These are phyloP conservation scores for Xylaria sp. DNA, from an alignment of 2,329 filamentous ascomycete genomes.

Conservation along the genomic window DNA sequence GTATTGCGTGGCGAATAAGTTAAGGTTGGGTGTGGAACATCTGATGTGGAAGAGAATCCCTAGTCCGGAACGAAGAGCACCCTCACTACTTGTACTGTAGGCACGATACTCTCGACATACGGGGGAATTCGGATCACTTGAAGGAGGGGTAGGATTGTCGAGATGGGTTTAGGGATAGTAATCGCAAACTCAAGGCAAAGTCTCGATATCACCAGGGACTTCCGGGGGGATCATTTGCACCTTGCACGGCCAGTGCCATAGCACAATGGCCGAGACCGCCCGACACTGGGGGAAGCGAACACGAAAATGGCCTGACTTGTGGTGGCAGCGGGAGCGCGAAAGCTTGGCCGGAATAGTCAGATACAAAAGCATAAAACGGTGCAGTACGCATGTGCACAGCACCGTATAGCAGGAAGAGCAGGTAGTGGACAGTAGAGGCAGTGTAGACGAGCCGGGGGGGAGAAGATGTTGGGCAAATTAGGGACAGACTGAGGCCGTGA, in stretches of 20 bases:
- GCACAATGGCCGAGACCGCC: constrained; percentile 42
- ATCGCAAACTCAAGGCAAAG: constrained; percentile 15
- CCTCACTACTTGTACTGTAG: constrained; percentile 31
- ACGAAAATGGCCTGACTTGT: constrained; percentile 41
- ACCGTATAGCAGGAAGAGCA: constrained; percentile 3
- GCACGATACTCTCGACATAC: constrained; percentile 19
- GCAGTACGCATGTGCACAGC: constrained; percentile 8
- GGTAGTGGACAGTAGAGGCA: too few species aligned
- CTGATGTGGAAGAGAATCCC: constrained; percentile 16
- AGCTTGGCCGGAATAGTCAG: constrained; percentile 26
- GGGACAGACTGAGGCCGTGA: background rate
- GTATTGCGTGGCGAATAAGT: constrained; percentile 9
- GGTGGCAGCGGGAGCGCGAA: constrained; percentile 26
- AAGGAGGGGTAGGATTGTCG: constrained; percentile 20
- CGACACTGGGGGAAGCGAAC: constrained; percentile 38
- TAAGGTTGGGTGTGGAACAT: constrained; percentile 11
- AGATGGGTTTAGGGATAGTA: constrained; percentile 22
- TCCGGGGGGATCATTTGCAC: constrained; percentile 16
- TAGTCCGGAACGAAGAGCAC: constrained; percentile 18
- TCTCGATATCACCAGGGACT: constrained; percentile 22
- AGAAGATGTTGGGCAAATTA: constrained; percentile 28
- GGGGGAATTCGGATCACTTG: constrained; percentile 24
- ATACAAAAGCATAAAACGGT: background rate
- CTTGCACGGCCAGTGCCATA: constrained; percentile 33
- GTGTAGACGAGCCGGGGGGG: constrained; percentile 1